A percentile compares a stretch with the other conserved stretches of the same genome.
Conservation (phyloP, 495 filamentous ascomycete genomes). For the Aspergillus coremiiformis region DNA sequence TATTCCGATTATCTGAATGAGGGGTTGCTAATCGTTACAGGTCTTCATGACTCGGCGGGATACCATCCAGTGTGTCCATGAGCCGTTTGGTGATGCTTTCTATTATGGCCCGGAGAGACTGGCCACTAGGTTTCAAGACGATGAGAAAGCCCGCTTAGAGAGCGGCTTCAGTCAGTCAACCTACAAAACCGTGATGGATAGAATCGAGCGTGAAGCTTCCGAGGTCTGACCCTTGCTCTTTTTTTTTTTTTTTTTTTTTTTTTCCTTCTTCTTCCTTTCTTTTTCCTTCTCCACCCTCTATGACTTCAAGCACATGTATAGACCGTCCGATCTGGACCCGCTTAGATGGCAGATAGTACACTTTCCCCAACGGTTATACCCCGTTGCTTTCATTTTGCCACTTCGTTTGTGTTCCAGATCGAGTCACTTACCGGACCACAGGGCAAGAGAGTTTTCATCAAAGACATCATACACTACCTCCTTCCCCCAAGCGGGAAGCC, state of each 20-base stretch:
- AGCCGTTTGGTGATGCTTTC: constrained; percentile 94
- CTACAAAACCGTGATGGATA: constrained; percentile 66
- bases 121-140: constrained; percentile 63
- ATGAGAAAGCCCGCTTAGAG: constrained; percentile 57
- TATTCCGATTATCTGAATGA: neutral
- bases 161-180: constrained; percentile 73
- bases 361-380: neutral
- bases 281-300: no score
- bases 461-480: constrained; percentile 90
- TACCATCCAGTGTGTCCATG: constrained; percentile 75
- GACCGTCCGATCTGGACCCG: no score
- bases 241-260: constrained; percentile 16
- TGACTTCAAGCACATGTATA: no score
- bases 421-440: constrained; percentile 34
- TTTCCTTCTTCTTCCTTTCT: neutral
- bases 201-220: constrained; percentile 56
- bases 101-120: constrained; percentile 90
- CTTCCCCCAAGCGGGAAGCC: constrained; percentile 63
- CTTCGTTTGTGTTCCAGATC: neutral
- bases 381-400: neutral
- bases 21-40: constrained; percentile 34
- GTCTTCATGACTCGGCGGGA: constrained; percentile 92
- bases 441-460: constrained; percentile 87
- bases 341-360: neutral
- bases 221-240: constrained; percentile 50